Evolutionary conservation across 1,284 basidiomycete genomes (phyloP).

Genomic region (Grifola frondosa): DNA sequence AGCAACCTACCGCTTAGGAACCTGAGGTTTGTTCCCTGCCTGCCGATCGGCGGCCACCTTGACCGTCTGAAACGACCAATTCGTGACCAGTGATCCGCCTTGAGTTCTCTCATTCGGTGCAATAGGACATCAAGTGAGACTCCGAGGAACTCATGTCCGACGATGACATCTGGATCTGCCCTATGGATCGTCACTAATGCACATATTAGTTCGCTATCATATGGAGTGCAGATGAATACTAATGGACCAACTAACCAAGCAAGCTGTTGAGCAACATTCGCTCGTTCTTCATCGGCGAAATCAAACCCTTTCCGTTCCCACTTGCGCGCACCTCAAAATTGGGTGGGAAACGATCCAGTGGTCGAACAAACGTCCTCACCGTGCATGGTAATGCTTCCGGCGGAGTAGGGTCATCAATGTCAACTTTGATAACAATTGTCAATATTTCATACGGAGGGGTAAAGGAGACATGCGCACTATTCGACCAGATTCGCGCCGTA

Average conservation of each 20-base stretch:
- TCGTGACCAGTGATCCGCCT: conserved; percentile 91
- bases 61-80: conserved; percentile 90
- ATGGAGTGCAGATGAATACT: not conserved
- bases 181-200: conserved; percentile 74
- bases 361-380: conserved; percentile 89
- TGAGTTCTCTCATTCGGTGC: conserved; percentile 88
- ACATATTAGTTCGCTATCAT: conserved; percentile 3
- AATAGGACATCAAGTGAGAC: conserved; percentile 90
- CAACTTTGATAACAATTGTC: conserved; percentile 45
- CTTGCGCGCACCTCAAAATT: conserved; percentile 77
- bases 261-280: conserved; percentile 84
- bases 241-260: conserved; percentile 51
- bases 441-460: not conserved
- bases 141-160: conserved; percentile 96
- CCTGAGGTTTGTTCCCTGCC: conserved; percentile 82
- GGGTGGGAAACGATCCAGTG: conserved; percentile 86
- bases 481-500: conserved; percentile 85
- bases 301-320: conserved; percentile 64
- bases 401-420: conserved; percentile 87
- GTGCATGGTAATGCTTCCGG: conserved; percentile 83
- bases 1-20: conserved; percentile 87
- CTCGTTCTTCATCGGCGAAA: conserved; percentile 82
- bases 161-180: conserved; percentile 91
- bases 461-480: conserved; percentile 52
- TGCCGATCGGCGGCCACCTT: conserved; percentile 80